Evolutionary conservation across 2,329 filamentous ascomycete species (phyloP).

Genomic region (Domatiomyces catenatus): DNA sequence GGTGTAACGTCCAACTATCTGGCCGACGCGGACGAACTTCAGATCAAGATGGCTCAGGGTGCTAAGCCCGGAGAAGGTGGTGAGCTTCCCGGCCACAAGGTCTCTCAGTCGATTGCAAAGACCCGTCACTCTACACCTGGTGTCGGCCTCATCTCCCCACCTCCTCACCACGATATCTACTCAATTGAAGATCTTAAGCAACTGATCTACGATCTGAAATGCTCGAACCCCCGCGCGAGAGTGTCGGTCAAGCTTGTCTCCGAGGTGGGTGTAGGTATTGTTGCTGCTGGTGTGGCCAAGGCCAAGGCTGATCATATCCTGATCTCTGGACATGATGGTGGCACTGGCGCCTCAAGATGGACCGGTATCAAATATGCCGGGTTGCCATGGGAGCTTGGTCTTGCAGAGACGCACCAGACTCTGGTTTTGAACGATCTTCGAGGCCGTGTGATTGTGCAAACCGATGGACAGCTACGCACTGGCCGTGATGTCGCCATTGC

Average conservation of each 20-base stretch:
- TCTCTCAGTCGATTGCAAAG: slow-evolving; percentile 81
- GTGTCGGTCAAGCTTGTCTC: slow-evolving; percentile 96
- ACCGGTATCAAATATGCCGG: slow-evolving; percentile 98
- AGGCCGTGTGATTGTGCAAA: slow-evolving; percentile 90
- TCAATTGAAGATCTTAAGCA: slow-evolving; percentile 97
- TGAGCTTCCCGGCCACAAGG: slow-evolving; percentile 93
- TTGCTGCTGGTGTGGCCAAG: slow-evolving; percentile 93
- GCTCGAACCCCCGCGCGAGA: slow-evolving; percentile 78
- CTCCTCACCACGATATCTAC: slow-evolving; percentile 96
- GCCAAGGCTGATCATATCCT: slow-evolving; percentile 94
- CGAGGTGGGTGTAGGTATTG: slow-evolving; percentile 92
- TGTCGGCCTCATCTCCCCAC: slow-evolving; percentile 88
- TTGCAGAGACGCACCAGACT: slow-evolving; percentile 93
- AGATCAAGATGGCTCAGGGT: slow-evolving; percentile 99
- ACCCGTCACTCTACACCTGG: slow-evolving; percentile 93
- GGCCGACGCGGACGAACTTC: slow-evolving; percentile 85
- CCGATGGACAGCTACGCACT: slow-evolving; percentile 83
- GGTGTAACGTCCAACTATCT: slow-evolving; percentile 92
- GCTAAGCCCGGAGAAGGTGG: slow-evolving; percentile 96
- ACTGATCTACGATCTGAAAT: slow-evolving; percentile 94
- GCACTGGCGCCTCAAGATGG: slow-evolving; percentile 91
- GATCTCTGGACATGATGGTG: slow-evolving; percentile 92
- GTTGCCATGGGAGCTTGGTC: slow-evolving; percentile 89
- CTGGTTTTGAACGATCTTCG: slow-evolving; percentile 88
- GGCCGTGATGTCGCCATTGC: slow-evolving; percentile 89